Base-by-base conservation (phyloP, 225 moss, liverwort and hornwort genomes). In the Anthoceros angustus region DNA sequence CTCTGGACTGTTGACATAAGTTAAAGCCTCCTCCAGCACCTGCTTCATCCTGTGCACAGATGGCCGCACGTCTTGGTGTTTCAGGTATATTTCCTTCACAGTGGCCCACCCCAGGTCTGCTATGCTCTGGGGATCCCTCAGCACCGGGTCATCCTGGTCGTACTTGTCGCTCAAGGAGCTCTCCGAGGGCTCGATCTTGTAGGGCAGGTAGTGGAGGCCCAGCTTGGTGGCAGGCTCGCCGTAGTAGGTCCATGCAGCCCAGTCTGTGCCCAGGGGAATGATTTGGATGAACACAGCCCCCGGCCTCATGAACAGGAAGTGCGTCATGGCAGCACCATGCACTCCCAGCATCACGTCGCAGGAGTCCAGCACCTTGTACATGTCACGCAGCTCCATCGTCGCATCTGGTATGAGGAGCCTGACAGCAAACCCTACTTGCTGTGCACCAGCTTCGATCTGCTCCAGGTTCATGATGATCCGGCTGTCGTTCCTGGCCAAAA, bases 301-400 rank as follows among this genome's bases (percentile, higher is more conserved):
- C 0, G 88, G 92, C 0, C 84, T 80, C 95, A 98, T 81, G 82
- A 98, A 98, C 62, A 98, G 26, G 66, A 98, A 81, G 69, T 98
- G 95, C 2, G 95, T 88, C 86, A 98, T 70, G 41, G 95, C 95
- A 0, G 95, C 95, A 4, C 95, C 95, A 68, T 98, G 95, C 32
- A 98, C 95, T 2, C 95, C 95, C 18, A 98, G 71, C 39, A 98
- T 40, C n/a, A 98, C 92, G 63, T 98, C 95, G 24, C 83, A 80
- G 14, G 38, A 70, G 70, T 81, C 73, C 25, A 98, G 76, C 64
- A 87, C n/a, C 86, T 72, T 62, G 45, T 79, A 98, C 3, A 98
- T 78, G 48, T 75, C 86, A 66, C 72, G 86, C 72, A 91, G 69
- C 82, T 89, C 86, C 3, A 70, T 86, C 0, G 74, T 61, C 6